Percentiles rank a stretch among this genome's conserved stretches.
These are phyloP conservation scores for Chlorophyllum brunneum DNA, from an alignment of 768 basidiomycete genomes.

Conservation along the genomic window DNA sequence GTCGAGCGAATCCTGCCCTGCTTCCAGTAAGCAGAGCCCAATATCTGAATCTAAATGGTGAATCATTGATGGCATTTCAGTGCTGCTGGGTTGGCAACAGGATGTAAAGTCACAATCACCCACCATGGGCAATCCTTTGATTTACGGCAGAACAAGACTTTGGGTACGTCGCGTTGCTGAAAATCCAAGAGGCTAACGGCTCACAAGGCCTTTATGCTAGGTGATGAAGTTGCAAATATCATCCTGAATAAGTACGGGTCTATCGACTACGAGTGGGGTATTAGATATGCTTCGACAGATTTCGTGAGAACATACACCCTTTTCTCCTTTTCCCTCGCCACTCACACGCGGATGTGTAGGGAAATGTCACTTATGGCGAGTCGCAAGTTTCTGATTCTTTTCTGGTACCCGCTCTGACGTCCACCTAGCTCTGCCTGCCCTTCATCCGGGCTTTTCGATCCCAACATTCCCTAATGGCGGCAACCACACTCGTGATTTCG, in stretches of 20 bases:
- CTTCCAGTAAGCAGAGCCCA: constrained; percentile 46
- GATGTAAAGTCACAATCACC: constrained; percentile 47
- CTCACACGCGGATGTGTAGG: constrained; percentile 32
- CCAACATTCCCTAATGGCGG: constrained; percentile 70
- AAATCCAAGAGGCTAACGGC: neutral
- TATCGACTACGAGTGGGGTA: constrained; percentile 65
- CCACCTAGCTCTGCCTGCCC: constrained; percentile 49
- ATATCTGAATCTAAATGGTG: neutral
- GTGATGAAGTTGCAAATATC: constrained; percentile 60
- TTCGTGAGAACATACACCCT: constrained; percentile 50
- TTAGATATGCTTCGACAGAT: constrained; percentile 72
- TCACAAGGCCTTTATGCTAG: constrained; percentile 28
- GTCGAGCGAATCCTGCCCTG: constrained; percentile 63
- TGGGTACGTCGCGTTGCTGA: constrained; percentile 35
- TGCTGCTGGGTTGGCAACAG: constrained; percentile 65
- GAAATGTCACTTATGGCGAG: constrained; percentile 72
- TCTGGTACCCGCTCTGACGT: neutral
- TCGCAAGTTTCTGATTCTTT: constrained; percentile 2
- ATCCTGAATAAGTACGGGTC: constrained; percentile 57
- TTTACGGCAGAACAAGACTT: constrained; percentile 61
- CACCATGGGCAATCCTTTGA: constrained; percentile 40
- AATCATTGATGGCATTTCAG: constrained; percentile 28
- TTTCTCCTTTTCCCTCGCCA: neutral
- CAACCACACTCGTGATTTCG: constrained; percentile 72
- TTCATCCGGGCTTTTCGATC: constrained; percentile 81